Evolutionary conservation across 495 filamentous ascomycete species (phyloP).

Genomic region (Schizothecium vesticola): DNA sequence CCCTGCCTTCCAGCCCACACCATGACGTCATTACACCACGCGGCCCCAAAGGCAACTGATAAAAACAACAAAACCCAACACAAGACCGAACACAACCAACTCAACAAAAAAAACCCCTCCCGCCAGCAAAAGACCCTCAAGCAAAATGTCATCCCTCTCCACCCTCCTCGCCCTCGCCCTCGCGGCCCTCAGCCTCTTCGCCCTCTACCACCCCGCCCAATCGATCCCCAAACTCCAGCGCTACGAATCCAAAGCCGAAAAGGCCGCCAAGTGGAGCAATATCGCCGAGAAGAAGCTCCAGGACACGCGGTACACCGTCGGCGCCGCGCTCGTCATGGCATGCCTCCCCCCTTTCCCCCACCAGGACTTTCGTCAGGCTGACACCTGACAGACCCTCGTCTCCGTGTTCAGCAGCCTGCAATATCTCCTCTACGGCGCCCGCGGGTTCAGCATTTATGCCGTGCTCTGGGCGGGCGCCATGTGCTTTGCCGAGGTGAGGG

Average conservation of each 20-base stretch:
- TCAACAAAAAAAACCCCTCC: not conserved
- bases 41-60: not conserved
- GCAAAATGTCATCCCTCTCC: not conserved
- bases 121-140: not conserved
- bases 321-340: constrained; percentile 15
- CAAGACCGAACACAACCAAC: not conserved
- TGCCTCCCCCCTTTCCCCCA: not conserved
- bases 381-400: constrained; percentile 7
- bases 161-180: constrained; percentile 8
- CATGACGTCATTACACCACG: not conserved
- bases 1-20: not conserved
- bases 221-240: constrained; percentile 23
- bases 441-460: not conserved
- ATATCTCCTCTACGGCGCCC: constrained; percentile 9
- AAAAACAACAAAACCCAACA: not conserved
- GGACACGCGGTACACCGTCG: constrained; percentile 23
- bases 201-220: constrained; percentile 14
- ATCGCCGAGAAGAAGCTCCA: constrained; percentile 17
- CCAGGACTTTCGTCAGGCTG: not conserved
- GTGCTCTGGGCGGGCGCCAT: constrained; percentile 10
- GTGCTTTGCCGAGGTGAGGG: not conserved
- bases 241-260: constrained; percentile 21
- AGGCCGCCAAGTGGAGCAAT: constrained; percentile 23
- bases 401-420: constrained; percentile 12
- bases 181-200: constrained; percentile 14